A percentile compares a stretch with the other conserved stretches of the same genome.
Evolutionary conservation across 345 rosid genomes (phyloP).

Genomic region (Schrenkiella parvula): DNA sequence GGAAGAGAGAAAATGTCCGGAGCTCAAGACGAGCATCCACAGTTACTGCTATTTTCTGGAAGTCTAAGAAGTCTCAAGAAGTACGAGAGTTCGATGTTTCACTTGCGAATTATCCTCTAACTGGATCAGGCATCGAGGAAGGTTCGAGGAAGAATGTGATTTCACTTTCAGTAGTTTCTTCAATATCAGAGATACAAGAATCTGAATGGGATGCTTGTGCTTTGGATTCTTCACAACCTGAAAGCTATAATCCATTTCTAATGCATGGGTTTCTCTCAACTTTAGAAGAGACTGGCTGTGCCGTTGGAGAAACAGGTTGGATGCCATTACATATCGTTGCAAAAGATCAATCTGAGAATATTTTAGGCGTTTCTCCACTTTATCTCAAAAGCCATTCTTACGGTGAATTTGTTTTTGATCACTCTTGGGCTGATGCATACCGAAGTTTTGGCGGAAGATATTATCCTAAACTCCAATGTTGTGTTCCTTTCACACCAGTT

Average conservation of each 20-base stretch:
- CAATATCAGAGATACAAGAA: constrained; percentile 60
- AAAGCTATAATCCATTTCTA: constrained; percentile 75
- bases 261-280: constrained; percentile 73
- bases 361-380: constrained; percentile 87
- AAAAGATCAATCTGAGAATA: constrained; percentile 56
- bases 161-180: constrained; percentile 58
- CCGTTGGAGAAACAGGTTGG: constrained; percentile 94
- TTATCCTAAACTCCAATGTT: constrained; percentile 92
- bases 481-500: constrained; percentile 97
- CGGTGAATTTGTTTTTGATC: constrained; percentile 96
- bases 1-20: constrained; percentile 13
- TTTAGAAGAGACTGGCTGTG: constrained; percentile 71
- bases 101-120: constrained; percentile 47
- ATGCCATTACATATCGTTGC: constrained; percentile 77
- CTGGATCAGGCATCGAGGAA: constrained; percentile 47
- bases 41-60: constrained; percentile 73
- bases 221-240: constrained; percentile 63
- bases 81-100: constrained; percentile 44
- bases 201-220: constrained; percentile 84
- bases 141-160: constrained; percentile 34
- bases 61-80: constrained; percentile 52
- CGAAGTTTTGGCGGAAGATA: constrained; percentile 75
- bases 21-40: constrained; percentile 29
- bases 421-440: constrained; percentile 97
- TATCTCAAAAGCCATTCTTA: constrained; percentile 95